These are phyloP conservation scores for Rhododendron molle DNA, from an alignment of 148 eudicot genomes.

Conservation along the genomic window DNA sequence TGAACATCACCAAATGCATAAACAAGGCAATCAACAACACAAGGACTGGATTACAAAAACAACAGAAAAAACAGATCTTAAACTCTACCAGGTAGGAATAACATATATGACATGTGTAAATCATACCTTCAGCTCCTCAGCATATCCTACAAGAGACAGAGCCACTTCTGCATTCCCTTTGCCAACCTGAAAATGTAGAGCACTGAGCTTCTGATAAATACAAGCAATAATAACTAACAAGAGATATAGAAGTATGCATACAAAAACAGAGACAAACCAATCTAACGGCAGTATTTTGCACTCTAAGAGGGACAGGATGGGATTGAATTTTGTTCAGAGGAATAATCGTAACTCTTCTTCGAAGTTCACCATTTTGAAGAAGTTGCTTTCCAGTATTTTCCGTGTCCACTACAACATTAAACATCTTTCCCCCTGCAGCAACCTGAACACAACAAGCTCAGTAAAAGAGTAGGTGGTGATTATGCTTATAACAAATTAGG, in stretches of 20 bases:
- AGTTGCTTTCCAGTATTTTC: slow-evolving; percentile 92
- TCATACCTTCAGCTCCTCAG: slow-evolving; percentile 72
- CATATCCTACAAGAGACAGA: slow-evolving; percentile 86
- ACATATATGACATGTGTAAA: neutral
- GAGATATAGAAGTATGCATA: slow-evolving; percentile 1
- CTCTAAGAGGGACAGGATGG: slow-evolving; percentile 50
- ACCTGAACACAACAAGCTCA: slow-evolving; percentile 43
- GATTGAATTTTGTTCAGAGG: slow-evolving; percentile 91
- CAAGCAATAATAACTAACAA: neutral
- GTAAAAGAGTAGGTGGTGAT: neutral
- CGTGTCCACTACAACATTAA: slow-evolving; percentile 79
- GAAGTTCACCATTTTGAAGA: slow-evolving; percentile 82
- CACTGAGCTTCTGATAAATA: neutral
- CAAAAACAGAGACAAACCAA: slow-evolving; percentile 41
- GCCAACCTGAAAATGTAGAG: slow-evolving; percentile 59
- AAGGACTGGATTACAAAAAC: neutral
- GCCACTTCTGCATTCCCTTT: slow-evolving; percentile 90
- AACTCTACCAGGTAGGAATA: neutral
- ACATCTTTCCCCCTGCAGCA: slow-evolving; percentile 92
- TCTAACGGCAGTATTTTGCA: slow-evolving; percentile 70
- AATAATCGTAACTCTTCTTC: slow-evolving; percentile 82
- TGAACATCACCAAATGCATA: neutral
- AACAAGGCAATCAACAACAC: neutral
- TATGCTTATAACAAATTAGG: neutral
- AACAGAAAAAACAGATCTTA: neutral